phyloP scores from a whole-genome alignment of 2,329 filamentous ascomycete genomes.

The Colletotrichum tropicale region DNA sequence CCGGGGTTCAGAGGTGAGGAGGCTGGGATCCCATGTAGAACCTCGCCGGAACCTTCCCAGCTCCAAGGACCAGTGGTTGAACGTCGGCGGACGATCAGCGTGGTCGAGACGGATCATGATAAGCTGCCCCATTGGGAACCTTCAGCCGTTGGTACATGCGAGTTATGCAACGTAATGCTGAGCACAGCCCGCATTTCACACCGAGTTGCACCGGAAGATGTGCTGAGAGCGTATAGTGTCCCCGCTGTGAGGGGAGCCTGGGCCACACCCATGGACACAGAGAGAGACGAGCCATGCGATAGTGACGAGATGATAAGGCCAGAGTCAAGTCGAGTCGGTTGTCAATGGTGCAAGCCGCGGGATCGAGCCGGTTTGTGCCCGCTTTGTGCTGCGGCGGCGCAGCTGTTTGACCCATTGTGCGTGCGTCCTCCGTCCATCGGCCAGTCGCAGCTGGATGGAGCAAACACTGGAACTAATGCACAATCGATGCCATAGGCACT shows the following conservation, averaged over 20 bases:
- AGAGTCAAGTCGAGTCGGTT: conserved; percentile 2
- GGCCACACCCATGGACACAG: background rate
- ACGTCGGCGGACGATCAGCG: conserved; percentile 3
- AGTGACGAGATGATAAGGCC: conserved; percentile 14
- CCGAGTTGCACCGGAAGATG: conserved; percentile 7
- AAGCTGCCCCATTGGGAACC: conserved; percentile 19
- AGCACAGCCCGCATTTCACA: conserved; percentile 14
- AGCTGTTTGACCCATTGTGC: conserved; percentile 15
- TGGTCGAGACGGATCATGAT: conserved; percentile 12
- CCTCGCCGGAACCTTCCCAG: background rate
- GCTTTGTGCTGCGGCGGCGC: conserved; percentile 17
- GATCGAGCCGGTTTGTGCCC: conserved; percentile 13
- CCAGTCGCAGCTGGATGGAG: conserved; percentile 10
- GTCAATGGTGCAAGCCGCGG: conserved; percentile 12
- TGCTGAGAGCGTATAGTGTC: conserved; percentile 5
- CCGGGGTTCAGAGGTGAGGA: background rate
- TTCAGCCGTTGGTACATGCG: conserved; percentile 3
- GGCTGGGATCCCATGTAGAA: conserved; percentile 6
- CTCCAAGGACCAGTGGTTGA: conserved; percentile 4
- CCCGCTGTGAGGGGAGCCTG: background rate
- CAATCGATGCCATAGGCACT: background rate
- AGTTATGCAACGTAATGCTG: conserved; percentile 21
- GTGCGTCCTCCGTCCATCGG: background rate
- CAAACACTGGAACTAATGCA: conserved; percentile 14
- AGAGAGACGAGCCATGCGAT: background rate